A percentile compares a stretch with the other conserved stretches of the same genome.
Conservation (phyloP, 768 basidiomycete species). For the Cubamyces lactineus region DNA sequence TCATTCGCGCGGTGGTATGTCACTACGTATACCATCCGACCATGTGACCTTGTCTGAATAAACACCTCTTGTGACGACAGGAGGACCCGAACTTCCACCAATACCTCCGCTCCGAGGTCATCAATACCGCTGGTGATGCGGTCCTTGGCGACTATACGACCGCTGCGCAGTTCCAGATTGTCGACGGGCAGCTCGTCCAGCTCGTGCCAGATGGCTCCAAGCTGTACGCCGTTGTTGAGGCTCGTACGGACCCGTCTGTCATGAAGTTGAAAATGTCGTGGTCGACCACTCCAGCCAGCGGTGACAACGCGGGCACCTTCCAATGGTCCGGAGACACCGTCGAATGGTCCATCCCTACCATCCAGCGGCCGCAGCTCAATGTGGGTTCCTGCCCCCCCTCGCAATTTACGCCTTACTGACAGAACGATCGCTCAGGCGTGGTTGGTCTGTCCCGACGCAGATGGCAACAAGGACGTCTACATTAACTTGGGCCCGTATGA, state of each 20-base stretch:
- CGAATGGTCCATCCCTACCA: constrained; percentile 55
- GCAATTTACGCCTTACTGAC: constrained; percentile 12
- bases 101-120: constrained; percentile 57
- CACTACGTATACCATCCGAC: constrained; percentile 23
- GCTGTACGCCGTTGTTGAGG: constrained; percentile 55
- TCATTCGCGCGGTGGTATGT: constrained; percentile 57
- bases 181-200: constrained; percentile 58
- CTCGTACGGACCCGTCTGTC: constrained; percentile 48
- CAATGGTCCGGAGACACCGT: constrained; percentile 61
- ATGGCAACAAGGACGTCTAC: constrained; percentile 47
- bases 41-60: neutral
- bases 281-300: constrained; percentile 49
- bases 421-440: constrained; percentile 43
- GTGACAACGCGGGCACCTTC: constrained; percentile 49
- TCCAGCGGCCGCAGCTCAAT: constrained; percentile 55
- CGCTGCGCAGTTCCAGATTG: constrained; percentile 63
- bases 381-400: constrained; percentile 37
- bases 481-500: constrained; percentile 58
- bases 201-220: constrained; percentile 42
- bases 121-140: constrained; percentile 46
- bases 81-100: constrained; percentile 63
- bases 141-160: constrained; percentile 54
- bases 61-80: constrained; percentile 33
- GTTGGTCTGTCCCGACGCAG: constrained; percentile 57
- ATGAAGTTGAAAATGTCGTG: constrained; percentile 54